These are phyloP conservation scores for Solanum medicagineum DNA, from an alignment of 257 asterid species.

Conservation along the genomic window DNA sequence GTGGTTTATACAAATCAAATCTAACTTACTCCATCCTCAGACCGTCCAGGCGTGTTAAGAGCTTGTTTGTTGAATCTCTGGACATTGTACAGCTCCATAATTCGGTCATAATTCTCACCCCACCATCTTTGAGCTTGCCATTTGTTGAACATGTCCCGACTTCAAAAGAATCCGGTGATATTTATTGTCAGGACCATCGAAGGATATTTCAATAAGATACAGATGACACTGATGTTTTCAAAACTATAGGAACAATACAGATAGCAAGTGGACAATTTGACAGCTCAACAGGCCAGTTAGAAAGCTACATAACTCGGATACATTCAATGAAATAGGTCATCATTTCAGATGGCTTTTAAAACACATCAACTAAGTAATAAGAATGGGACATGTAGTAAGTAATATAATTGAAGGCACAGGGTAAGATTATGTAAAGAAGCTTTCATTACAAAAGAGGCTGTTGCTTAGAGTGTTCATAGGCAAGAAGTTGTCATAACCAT, in stretches of 20 bases:
- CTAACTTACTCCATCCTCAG: slow-evolving; percentile 69
- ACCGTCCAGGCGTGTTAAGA: slow-evolving; percentile 62
- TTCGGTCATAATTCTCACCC: slow-evolving; percentile 77
- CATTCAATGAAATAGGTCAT: background rate
- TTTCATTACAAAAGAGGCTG: background rate
- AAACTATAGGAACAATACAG: background rate
- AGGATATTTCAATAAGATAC: background rate
- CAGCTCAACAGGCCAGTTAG: background rate
- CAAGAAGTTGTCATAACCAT: background rate
- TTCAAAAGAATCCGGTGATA: slow-evolving; percentile 6
- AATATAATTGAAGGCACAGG: background rate
- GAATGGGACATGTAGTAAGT: background rate
- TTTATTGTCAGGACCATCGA: background rate
- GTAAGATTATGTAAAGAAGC: background rate
- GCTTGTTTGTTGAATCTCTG: slow-evolving; percentile 80
- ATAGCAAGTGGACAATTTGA: background rate
- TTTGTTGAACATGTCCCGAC: slow-evolving; percentile 82
- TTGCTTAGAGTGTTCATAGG: background rate
- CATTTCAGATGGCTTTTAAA: background rate
- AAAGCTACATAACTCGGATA: background rate
- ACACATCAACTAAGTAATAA: background rate
- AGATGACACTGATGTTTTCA: background rate
- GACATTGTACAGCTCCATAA: slow-evolving; percentile 84
- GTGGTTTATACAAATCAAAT: background rate
- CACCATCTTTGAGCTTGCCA: slow-evolving; percentile 95